Evolutionary conservation across 2,329 filamentous ascomycete genomes (phyloP).

Genomic region (Stylonectria norvegica): DNA sequence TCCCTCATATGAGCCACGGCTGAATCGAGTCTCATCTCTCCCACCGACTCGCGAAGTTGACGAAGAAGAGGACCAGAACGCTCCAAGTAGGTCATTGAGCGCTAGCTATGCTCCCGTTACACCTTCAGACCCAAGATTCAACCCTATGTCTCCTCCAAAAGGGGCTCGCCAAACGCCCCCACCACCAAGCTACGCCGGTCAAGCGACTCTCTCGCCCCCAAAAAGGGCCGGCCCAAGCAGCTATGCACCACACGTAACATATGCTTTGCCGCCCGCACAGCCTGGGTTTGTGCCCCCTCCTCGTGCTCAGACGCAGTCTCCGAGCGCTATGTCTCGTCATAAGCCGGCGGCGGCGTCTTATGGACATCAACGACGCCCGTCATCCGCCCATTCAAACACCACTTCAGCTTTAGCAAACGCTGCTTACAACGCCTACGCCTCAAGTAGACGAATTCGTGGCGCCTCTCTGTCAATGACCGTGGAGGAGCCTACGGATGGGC

Average conservation of each 20-base stretch:
- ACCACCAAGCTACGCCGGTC: slow-evolving; percentile 38
- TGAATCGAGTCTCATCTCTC: slow-evolving; percentile 55
- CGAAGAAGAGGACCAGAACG: slow-evolving; percentile 47
- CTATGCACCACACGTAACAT: slow-evolving; percentile 49
- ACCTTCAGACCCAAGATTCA: slow-evolving; percentile 37
- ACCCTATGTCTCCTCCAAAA: slow-evolving; percentile 33
- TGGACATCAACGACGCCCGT: slow-evolving; percentile 52
- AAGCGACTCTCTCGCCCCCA: slow-evolving; percentile 51
- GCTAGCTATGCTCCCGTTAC: slow-evolving; percentile 23
- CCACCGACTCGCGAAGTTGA: slow-evolving; percentile 62
- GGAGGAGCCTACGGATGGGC: slow-evolving; percentile 61
- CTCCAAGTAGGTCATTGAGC: slow-evolving; percentile 25
- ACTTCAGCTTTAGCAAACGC: slow-evolving; percentile 33
- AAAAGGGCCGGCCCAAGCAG: slow-evolving; percentile 48
- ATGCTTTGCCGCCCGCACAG: slow-evolving; percentile 30
- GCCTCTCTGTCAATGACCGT: slow-evolving; percentile 56
- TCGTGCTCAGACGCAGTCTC: slow-evolving; percentile 62
- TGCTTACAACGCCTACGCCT: slow-evolving; percentile 31
- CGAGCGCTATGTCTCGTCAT: slow-evolving; percentile 45
- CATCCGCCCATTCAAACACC: slow-evolving; percentile 48
- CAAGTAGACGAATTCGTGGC: slow-evolving; percentile 44
- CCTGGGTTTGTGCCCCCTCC: slow-evolving; percentile 53
- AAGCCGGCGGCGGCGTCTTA: slow-evolving; percentile 29
- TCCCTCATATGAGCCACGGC: slow-evolving; percentile 53
- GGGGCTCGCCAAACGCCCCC: slow-evolving; percentile 48